Evolutionary conservation across 371 early-diverging fungal species (phyloP), one percentile per base, ranked within the genome.

Genomic region (Lichtheimia ramosa): DNA sequence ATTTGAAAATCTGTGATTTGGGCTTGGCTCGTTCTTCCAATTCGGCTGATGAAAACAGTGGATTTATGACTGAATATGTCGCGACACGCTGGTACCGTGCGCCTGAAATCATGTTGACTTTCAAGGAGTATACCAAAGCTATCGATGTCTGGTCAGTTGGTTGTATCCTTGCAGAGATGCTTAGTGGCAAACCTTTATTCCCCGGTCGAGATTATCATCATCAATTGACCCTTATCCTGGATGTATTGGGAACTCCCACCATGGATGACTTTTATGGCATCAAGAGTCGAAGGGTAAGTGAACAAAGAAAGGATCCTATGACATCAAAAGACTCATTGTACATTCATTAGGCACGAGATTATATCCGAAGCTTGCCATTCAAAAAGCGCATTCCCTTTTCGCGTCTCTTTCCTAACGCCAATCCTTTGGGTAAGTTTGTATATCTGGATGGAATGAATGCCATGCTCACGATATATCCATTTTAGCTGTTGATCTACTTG

Each of bases 1-100:
- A 97, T 74, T 84, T 99, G 2, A 63, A 92, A 83, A 93, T 96
- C 67, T 95, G 95, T 76, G 97, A 96, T 75, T 91, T 96, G 77
- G 97, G 97, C 15, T 81, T 96, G 43, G 96, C 97, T 3, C 85
- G 96, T 61, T 95, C 94, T 3, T 89, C 93, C 54, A 92, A 92
- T 51, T 93, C 93, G 51, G 85, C 85, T 12, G 90, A 89, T 58
- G 96, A 93, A 56, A 90, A 90, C 70, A 87, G 88, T 60, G 94
- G 95, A 13, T 96, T 96, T 66, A 92, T 96, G 94, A 96, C 96
- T 43, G 95, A 96, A 77, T 96, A 96, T 72, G 99, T 97, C 18
- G 94, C 98, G 8, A 99, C 99, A 14, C 84, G 98, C 63, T 99
- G 99, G 98, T 99, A 99, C 76, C 89, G 99, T 64, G 93, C 99